Evolutionary conservation across 305 asterid genomes (phyloP).

Genomic region (Fraxinus latifolia): DNA sequence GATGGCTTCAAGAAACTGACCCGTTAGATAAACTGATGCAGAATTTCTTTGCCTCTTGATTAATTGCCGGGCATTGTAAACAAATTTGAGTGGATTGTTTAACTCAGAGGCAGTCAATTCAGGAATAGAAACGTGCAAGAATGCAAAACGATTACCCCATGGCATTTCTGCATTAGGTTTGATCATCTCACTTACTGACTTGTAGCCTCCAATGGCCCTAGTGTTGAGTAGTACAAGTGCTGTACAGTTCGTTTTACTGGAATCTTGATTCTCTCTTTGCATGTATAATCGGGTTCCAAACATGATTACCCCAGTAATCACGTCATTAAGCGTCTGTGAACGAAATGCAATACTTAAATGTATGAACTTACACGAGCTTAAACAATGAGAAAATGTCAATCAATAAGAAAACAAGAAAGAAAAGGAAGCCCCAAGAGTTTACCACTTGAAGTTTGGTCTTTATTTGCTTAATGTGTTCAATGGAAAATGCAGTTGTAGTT

Average conservation of each 20-base stretch:
- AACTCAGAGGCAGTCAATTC: slow-evolving; percentile 19
- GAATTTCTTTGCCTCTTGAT: slow-evolving; percentile 56
- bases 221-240: slow-evolving; percentile 61
- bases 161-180: slow-evolving; percentile 49
- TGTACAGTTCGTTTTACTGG: slow-evolving; percentile 35
- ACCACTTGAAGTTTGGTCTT: slow-evolving; percentile 61
- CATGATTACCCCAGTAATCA: slow-evolving; percentile 48
- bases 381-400: neutral
- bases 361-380: too few relatives aligned
- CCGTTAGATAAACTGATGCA: slow-evolving; percentile 36
- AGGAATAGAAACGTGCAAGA: slow-evolving; percentile 50
- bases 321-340: slow-evolving; percentile 63
- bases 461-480: slow-evolving; percentile 52
- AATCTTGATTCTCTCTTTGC: slow-evolving; percentile 31
- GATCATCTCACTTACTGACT: slow-evolving; percentile 58
- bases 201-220: slow-evolving; percentile 55
- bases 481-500: slow-evolving; percentile 38
- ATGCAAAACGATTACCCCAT: slow-evolving; percentile 69
- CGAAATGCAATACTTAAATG: neutral
- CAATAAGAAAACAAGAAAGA: neutral
- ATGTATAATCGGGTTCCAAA: slow-evolving; percentile 62
- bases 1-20: slow-evolving; percentile 42
- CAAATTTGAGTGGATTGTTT: slow-evolving; percentile 38
- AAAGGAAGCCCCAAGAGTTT: neutral
- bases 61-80: slow-evolving; percentile 34